phyloP scores from a whole-genome alignment of 2,329 filamentous ascomycete genomes.

The Mycogone perniciosa region DNA sequence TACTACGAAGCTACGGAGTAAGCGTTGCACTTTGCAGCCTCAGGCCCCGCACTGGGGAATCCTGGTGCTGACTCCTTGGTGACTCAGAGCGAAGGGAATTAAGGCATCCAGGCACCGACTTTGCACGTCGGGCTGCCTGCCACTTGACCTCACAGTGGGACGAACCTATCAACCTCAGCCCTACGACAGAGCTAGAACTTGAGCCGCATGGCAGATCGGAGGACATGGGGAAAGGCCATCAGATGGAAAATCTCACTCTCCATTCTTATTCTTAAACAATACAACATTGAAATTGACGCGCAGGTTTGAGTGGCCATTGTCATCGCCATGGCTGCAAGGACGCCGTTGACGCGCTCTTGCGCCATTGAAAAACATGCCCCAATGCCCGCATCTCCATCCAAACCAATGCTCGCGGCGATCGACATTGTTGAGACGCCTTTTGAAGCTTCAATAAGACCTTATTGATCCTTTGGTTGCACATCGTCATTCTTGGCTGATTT shows the following conservation, averaged over 20 bases:
- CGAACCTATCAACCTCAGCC: slow-evolving; percentile 11
- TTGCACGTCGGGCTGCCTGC: not conserved
- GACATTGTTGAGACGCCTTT: not conserved
- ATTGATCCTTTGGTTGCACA: slow-evolving; percentile 8
- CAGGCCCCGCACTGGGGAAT: not conserved
- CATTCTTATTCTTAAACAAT: not conserved
- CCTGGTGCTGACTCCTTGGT: not conserved
- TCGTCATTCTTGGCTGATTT: slow-evolving; percentile 10
- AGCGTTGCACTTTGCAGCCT: no score
- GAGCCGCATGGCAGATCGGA: slow-evolving; percentile 13
- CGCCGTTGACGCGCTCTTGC: not conserved
- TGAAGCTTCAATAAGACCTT: not conserved
- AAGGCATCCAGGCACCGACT: slow-evolving; percentile 9
- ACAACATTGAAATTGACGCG: not conserved
- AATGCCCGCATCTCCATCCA: not conserved
- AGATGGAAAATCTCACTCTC: slow-evolving; percentile 1
- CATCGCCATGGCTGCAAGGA: not conserved
- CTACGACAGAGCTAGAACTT: slow-evolving; percentile 9
- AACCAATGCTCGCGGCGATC: not conserved
- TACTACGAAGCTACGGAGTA: no score
- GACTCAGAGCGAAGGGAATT: not conserved
- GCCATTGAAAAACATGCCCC: not conserved
- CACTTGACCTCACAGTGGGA: slow-evolving; percentile 7
- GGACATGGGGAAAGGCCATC: slow-evolving; percentile 6
- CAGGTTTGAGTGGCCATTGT: not conserved